Percentiles rank a stretch among this genome's conserved stretches.
phyloP scores from a whole-genome alignment of 2,329 filamentous ascomycete genomes.

The Chlorencoelia australis region DNA sequence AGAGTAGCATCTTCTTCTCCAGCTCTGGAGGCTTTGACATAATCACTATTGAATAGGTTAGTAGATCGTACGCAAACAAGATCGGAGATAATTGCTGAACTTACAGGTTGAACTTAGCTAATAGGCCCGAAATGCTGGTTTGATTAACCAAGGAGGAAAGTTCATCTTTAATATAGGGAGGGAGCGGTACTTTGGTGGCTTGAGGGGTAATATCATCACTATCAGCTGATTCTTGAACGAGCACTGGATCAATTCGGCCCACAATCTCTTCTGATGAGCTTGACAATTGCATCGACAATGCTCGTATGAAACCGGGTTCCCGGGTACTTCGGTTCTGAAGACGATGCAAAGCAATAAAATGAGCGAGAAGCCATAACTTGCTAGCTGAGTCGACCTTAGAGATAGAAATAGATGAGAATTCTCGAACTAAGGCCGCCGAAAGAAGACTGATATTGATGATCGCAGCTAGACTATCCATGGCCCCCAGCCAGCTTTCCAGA shows the following conservation, averaged over 20 bases:
- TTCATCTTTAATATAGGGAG: constrained; percentile 53
- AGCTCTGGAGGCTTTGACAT: constrained; percentile 17
- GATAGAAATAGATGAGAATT: constrained; percentile 16
- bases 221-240: constrained; percentile 28
- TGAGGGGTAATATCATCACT: constrained; percentile 18
- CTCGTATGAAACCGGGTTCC: constrained; percentile 36
- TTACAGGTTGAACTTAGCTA: constrained; percentile 22
- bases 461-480: constrained; percentile 17
- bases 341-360: constrained; percentile 51
- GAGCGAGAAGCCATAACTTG: constrained; percentile 55
- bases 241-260: constrained; percentile 34
- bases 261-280: constrained; percentile 42
- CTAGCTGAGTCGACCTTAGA: constrained; percentile 21
- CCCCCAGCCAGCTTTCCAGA: constrained; percentile 15
- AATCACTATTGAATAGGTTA: constrained; percentile 15
- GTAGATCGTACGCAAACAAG: neutral
- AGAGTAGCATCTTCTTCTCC: constrained; percentile 50
- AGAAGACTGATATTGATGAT: constrained; percentile 19
- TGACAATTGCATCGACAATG: constrained; percentile 45
- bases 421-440: constrained; percentile 19
- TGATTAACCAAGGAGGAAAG: constrained; percentile 65
- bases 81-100: neutral
- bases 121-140: constrained; percentile 52
- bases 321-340: constrained; percentile 28
- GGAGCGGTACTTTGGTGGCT: constrained; percentile 25